Evolutionary conservation across 345 rosid species (phyloP).

Genomic region (Populus euphratica): DNA sequence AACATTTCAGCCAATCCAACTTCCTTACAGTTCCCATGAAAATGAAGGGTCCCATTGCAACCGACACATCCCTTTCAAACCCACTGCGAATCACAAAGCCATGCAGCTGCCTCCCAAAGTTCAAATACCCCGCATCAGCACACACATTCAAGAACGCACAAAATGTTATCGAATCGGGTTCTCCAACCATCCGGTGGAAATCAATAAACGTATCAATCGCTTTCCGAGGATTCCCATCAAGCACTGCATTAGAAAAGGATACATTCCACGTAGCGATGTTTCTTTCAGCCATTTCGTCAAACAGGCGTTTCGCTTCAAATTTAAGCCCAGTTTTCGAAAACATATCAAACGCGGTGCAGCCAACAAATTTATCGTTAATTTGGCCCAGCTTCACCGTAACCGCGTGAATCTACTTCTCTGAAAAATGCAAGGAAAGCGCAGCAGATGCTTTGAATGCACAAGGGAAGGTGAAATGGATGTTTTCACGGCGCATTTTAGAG

Average conservation of each 20-base stretch:
- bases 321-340: conserved; percentile 49
- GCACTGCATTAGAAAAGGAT: conserved; percentile 62
- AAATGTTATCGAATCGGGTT: conserved; percentile 64
- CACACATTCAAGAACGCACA: conserved; percentile 72
- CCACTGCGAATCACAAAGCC: conserved; percentile 58
- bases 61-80: conserved; percentile 48
- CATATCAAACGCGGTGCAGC: conserved; percentile 84
- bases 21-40: conserved; percentile 76
- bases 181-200: conserved; percentile 51
- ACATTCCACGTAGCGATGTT: conserved; percentile 73
- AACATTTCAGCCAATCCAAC: conserved; percentile 40
- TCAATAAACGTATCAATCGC: conserved; percentile 53
- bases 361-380: conserved; percentile 55
- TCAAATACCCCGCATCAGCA: conserved; percentile 43
- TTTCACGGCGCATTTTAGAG: conserved; percentile 48
- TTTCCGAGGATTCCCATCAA: conserved; percentile 39
- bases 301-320: conserved; percentile 57
- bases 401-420: conserved; percentile 60
- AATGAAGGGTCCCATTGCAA: conserved; percentile 69
- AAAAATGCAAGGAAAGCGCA: conserved; percentile 31
- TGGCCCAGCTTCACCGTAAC: conserved; percentile 55
- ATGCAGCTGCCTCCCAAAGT: conserved; percentile 62
- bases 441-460: conserved; percentile 77
- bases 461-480: conserved; percentile 70
- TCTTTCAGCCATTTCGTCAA: conserved; percentile 75